Percentiles rank a stretch among this genome's conserved stretches.
These are phyloP conservation scores for Lentinula edodes DNA, from an alignment of 768 basidiomycete genomes.

Conservation along the genomic window DNA sequence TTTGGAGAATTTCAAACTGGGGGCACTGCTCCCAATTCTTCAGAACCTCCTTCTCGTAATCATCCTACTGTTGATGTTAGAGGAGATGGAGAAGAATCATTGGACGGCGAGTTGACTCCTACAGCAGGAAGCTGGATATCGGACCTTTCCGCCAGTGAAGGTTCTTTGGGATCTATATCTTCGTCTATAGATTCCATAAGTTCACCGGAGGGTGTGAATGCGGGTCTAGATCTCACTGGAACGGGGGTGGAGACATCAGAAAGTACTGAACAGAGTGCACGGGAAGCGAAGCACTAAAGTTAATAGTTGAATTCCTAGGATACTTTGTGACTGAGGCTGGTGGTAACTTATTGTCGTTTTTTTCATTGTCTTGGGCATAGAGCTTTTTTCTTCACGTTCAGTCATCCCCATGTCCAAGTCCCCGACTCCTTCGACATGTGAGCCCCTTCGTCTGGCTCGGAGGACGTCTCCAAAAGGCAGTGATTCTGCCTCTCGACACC, in stretches of 20 bases:
- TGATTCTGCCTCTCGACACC: no score
- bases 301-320: no score
- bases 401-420: no score
- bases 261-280: background rate
- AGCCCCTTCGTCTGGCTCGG: no score
- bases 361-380: no score
- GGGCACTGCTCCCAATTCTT: conserved; percentile 19
- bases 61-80: conserved; percentile 13
- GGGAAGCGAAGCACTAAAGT: no score
- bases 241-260: background rate
- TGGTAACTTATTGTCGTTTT: no score
- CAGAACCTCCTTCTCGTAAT: conserved; percentile 14
- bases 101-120: conserved; percentile 48
- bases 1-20: conserved; percentile 76
- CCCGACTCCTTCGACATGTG: no score
- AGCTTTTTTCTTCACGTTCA: no score
- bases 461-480: no score
- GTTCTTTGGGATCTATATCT: conserved; percentile 1
- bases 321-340: no score
- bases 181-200: conserved; percentile 4
- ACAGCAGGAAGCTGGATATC: conserved; percentile 62
- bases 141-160: conserved; percentile 2
- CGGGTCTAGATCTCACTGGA: background rate
- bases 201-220: background rate
- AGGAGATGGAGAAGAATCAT: background rate